phyloP scores from a whole-genome alignment of 2,329 filamentous ascomycete genomes.

The Sarocladium brachiariae region DNA sequence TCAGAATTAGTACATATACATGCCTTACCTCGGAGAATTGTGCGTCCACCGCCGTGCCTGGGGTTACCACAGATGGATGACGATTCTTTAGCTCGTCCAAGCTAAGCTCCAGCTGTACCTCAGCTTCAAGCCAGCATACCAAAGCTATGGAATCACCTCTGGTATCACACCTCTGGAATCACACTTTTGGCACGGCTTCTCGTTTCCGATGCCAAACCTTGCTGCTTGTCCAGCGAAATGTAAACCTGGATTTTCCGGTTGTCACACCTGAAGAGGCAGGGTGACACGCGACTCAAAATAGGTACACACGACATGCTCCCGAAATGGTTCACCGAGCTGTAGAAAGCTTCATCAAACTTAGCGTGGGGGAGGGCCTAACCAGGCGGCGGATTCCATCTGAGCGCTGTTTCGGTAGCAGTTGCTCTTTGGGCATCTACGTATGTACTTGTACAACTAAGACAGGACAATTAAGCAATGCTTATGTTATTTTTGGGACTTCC shows the following conservation, averaged over 20 bases:
- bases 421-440: not conserved
- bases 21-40: not conserved
- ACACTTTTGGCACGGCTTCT: too few species aligned
- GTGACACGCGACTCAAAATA: conserved; percentile 3
- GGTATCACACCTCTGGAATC: too few species aligned
- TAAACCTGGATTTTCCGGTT: not conserved
- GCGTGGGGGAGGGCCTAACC: not conserved
- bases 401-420: not conserved
- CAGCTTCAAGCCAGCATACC: not conserved
- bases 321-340: conserved; percentile 2
- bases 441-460: not conserved
- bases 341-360: not conserved
- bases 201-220: too few species aligned
- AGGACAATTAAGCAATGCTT: too few species aligned
- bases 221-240: too few species aligned
- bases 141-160: too few species aligned
- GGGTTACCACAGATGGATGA: not conserved
- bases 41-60: not conserved
- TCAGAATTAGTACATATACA: too few species aligned
- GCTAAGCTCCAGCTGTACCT: not conserved
- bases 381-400: not conserved
- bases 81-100: too few species aligned
- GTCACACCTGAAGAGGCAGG: not conserved
- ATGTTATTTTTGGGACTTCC: too few species aligned
- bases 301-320: not conserved